Base-by-base conservation (phyloP, 1,284 basidiomycete species). In the Termitomyces sp. region DNA sequence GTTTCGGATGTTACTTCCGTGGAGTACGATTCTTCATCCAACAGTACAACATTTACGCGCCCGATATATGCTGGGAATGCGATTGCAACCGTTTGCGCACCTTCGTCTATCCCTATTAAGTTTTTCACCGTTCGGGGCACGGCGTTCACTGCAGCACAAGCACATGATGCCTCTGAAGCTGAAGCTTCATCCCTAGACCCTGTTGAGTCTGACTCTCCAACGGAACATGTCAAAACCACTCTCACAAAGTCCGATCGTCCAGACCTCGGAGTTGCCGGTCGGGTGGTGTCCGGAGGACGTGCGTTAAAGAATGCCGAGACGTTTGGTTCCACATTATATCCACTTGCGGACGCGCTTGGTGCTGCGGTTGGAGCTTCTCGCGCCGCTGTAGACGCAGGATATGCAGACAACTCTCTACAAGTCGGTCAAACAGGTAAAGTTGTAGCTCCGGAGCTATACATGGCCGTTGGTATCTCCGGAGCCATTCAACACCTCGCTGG, bases 41-140 rank as follows among this genome's bases (percentile, higher is more conserved):
- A 62, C 30, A 58, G 49, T 43, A 63, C 58, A 43, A 62, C 57
- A 31, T 57, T 62, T 18, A 60, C 90, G 8, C 89, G 96, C 42
- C 94, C 93, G 42, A 97, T 99, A 68, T 99, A 99, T 66, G 97
- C 97, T 46, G 97, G 97, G 46, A 99, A 99, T 69, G 97, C 97
- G 44, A 93, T 99, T 58, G 82, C 94, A 31, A 97, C 94, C 43
- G 86, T 99, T 61, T 86, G 88, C 60, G 91, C 91, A 4, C 77
- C 84, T 1, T 76, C 80, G 21, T 76, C 80, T 31, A 76, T 94
- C 67, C 79, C 81, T 46, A 74, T 96, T 75, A 98, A 97, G 70
- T 84, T 99, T 67, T 91, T 99, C 72, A 98, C 97, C 26, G 91
- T 99, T 39, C 86, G 97, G 57, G 84, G 88, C n/a, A 97, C 96